Conservation (phyloP, 2,329 filamentous ascomycete species). For the Emergomyces orientalis region DNA sequence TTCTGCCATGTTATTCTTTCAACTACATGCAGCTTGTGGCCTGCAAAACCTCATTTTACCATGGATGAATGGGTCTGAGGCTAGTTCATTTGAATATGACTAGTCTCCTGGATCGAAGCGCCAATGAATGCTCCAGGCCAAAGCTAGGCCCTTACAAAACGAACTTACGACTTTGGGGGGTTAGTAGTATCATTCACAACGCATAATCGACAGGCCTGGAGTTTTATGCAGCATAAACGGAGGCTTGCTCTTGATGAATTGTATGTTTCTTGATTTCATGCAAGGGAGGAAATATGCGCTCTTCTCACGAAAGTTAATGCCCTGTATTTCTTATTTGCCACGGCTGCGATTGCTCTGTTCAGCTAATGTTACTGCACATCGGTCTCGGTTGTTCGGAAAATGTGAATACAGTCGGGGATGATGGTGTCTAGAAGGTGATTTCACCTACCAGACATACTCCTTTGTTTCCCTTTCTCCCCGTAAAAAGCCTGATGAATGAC, state of each 20-base stretch:
- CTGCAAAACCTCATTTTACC: neutral
- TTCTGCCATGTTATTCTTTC: neutral
- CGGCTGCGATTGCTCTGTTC: neutral
- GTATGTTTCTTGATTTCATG: neutral
- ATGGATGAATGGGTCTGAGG: neutral
- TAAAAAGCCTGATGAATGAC: neutral
- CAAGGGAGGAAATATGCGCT: neutral
- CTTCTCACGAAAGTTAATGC: neutral
- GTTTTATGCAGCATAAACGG: neutral
- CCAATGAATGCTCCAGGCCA: neutral
- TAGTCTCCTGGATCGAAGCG: neutral
- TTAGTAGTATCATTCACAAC: neutral
- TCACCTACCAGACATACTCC: neutral
- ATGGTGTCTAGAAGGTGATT: neutral
- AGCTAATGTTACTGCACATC: neutral
- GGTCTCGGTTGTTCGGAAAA: neutral
- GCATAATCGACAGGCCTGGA: neutral
- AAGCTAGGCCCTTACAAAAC: neutral
- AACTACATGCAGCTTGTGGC: neutral
- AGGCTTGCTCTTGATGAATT: neutral
- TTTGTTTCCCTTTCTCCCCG: neutral
- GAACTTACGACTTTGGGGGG: neutral
- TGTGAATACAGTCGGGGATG: neutral
- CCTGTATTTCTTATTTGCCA: neutral
- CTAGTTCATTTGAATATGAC: neutral